Base-by-base conservation (phyloP, 257 asterid genomes). In the Orobanche coerulescens region DNA sequence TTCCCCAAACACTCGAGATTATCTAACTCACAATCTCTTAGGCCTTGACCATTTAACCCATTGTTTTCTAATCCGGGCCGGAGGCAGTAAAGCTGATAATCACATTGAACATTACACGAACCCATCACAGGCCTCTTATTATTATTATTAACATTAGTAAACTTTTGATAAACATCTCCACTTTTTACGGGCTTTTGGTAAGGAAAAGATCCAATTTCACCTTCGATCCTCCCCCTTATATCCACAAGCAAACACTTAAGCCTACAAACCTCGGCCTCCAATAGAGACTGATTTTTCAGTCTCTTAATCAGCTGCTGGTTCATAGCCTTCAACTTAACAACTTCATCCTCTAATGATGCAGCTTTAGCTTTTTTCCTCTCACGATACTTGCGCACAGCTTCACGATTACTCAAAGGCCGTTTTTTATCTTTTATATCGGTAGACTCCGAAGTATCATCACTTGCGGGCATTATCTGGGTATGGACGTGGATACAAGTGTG, bases 401-500 rank as follows among this genome's bases (percentile, higher is more conserved):
- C 95, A 31, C 81, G 78, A 65, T 86, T 86, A 11, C 94, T 90
- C 47, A 54, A 46, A 0, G 95, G 82, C 6, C 90, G 81, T 66
- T 84, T 86, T 77, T 84, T 84, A 4, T 58, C 23, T 57, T 67
- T 79, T 52, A 76, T 81, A 61, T 78, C 93, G 1, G 74, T 57
- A 3, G 93, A 86, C 73, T 81, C 93, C 0, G 93, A 87, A 15
- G 89, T 79, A 62, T 83, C 95, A 24, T 86, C 93, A 15, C 77
- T 79, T 9, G 85, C 63, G 4, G 95, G 82, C 73, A 81, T 73
- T 6, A 84, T 78, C 71, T 86, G 87, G 62, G 93, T 86, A 53
- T 86, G 95, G 44, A 82, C 95, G 60, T 86, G 95, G 67, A 81
- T 82, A 58, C 95, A 86, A 6, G 90, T 86, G 68, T 86, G 95